Conservation (phyloP, 768 basidiomycete genomes). For the Porphyrellus cyaneotinctus region DNA sequence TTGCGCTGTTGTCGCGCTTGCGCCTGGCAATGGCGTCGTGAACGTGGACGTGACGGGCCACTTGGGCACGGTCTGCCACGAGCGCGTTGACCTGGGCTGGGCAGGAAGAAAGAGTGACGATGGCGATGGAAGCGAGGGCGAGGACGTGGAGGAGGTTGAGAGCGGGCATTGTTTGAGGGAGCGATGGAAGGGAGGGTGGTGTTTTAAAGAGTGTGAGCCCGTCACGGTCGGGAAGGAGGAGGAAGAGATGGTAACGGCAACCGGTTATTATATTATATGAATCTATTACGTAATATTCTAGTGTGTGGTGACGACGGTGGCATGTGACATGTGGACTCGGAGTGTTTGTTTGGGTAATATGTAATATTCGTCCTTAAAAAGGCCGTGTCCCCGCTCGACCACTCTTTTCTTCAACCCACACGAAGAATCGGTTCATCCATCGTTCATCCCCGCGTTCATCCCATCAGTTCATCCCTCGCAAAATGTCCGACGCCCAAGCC, state of each 20-base stretch:
- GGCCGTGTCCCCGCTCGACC: slow-evolving; percentile 22
- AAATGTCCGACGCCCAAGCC: slow-evolving; percentile 91
- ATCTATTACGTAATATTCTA: slow-evolving; percentile 19
- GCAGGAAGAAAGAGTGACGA: slow-evolving; percentile 50
- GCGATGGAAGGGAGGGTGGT: neutral
- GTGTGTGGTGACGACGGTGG: neutral
- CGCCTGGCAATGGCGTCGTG: slow-evolving; percentile 49
- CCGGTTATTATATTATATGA: neutral
- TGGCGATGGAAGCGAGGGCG: slow-evolving; percentile 53
- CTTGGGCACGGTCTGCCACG: slow-evolving; percentile 35
- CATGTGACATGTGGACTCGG: slow-evolving; percentile 32
- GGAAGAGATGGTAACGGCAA: too few relatives aligned
- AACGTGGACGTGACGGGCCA: slow-evolving; percentile 43
- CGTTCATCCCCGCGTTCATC: slow-evolving; percentile 43
- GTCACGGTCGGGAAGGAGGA: slow-evolving; percentile 16
- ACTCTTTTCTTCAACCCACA: slow-evolving; percentile 58
- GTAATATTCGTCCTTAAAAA: slow-evolving; percentile 31
- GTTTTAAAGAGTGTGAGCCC: slow-evolving; percentile 12
- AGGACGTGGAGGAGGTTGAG: slow-evolving; percentile 54
- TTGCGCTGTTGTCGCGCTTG: slow-evolving; percentile 37
- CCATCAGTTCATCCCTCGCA: slow-evolving; percentile 48
- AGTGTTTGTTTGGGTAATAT: slow-evolving; percentile 30
- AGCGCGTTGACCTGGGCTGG: slow-evolving; percentile 52
- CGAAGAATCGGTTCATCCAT: slow-evolving; percentile 74
- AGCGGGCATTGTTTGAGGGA: slow-evolving; percentile 40